Conservation (phyloP, 768 basidiomycete genomes). For the Mycena vulgaris region DNA sequence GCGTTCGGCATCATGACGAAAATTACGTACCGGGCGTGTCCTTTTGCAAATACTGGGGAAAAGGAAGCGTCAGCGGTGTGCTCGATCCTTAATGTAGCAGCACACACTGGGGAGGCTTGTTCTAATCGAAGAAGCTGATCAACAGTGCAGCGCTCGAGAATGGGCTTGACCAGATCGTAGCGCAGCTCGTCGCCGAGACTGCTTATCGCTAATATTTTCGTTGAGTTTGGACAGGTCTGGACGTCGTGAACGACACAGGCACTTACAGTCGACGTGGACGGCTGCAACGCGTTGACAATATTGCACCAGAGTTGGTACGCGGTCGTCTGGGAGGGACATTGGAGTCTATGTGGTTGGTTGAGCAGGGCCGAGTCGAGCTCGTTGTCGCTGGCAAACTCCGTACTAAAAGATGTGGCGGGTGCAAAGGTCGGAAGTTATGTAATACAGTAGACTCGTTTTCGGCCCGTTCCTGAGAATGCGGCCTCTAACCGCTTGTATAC, state of each 20-base stretch:
- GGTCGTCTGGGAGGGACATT: conserved; percentile 46
- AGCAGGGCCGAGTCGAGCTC: neutral
- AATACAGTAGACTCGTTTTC: no score
- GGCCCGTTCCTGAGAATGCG: no score
- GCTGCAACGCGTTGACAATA: conserved; percentile 82
- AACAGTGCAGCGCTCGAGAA: conserved; percentile 80
- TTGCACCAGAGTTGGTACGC: conserved; percentile 74
- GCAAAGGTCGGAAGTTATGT: no score
- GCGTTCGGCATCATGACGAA: conserved; percentile 15
- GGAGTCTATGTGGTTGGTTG: neutral
- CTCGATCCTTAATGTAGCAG: conserved; percentile 2
- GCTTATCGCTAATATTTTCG: conserved; percentile 64
- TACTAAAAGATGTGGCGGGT: no score
- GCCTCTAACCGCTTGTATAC: neutral
- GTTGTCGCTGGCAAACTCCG: neutral
- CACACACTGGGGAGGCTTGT: conserved; percentile 76
- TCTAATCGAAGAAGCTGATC: conserved; percentile 82
- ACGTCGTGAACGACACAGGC: neutral
- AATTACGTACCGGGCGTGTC: conserved; percentile 67
- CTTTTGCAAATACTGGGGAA: conserved; percentile 63
- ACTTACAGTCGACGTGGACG: conserved; percentile 74
- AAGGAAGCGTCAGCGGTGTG: conserved; percentile 17
- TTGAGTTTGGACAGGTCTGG: neutral
- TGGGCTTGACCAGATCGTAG: conserved; percentile 78
- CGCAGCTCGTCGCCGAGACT: conserved; percentile 76